Conservation (phyloP, 2,329 filamentous ascomycete genomes). For the Pyricularia sp. region DNA sequence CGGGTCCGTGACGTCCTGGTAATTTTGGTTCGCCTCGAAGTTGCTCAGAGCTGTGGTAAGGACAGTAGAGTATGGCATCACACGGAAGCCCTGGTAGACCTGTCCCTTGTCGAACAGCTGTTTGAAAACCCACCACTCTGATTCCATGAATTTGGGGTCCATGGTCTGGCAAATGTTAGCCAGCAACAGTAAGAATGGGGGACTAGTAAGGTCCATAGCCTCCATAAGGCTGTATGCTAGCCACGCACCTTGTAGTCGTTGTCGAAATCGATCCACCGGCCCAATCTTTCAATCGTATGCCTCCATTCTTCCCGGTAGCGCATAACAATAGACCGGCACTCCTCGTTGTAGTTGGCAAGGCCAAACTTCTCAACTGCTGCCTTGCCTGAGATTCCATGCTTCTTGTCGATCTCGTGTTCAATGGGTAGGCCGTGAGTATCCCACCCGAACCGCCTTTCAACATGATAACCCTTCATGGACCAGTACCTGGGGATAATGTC, state of each 20-base stretch:
- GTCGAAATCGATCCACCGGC: constrained; percentile 96
- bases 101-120: constrained; percentile 78
- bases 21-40: constrained; percentile 89
- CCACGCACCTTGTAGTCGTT: constrained; percentile 74
- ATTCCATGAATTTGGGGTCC: constrained; percentile 93
- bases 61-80: constrained; percentile 92
- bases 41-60: constrained; percentile 83
- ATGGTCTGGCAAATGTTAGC: constrained; percentile 49
- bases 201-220: too few relatives aligned
- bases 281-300: constrained; percentile 72
- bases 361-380: constrained; percentile 79
- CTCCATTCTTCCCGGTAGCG: constrained; percentile 79
- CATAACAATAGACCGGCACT: constrained; percentile 91
- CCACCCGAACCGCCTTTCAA: constrained; percentile 89
- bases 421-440: constrained; percentile 89
- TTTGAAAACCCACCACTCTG: constrained; percentile 94
- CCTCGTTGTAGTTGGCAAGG: constrained; percentile 79
- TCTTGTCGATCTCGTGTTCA: constrained; percentile 96
- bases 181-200: constrained; percentile 5
- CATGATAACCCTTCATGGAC: constrained; percentile 92
- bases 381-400: constrained; percentile 70
- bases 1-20: constrained; percentile 84
- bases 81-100: constrained; percentile 80
- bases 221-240: background rate
- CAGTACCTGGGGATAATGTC: constrained; percentile 94